A percentile compares a stretch with the other conserved stretches of the same genome.
These are phyloP conservation scores for Amyloporia xantha DNA, from an alignment of 768 basidiomycete species.

Conservation along the genomic window DNA sequence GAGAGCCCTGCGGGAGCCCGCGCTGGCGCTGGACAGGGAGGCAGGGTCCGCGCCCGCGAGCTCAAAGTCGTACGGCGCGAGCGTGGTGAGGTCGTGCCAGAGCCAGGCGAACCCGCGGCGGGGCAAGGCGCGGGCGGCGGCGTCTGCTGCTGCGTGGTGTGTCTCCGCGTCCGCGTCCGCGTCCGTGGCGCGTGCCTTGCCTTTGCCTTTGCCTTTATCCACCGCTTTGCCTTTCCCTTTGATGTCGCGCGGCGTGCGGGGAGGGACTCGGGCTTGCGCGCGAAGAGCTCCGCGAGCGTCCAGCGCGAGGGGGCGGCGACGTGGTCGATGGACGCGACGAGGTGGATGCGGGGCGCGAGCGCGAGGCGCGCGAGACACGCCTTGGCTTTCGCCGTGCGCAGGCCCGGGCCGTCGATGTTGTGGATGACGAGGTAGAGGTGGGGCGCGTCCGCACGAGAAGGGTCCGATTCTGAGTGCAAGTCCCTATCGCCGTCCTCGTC, in stretches of 20 bases:
- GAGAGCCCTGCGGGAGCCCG: slow-evolving; percentile 12
- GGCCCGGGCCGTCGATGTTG: slow-evolving; percentile 74
- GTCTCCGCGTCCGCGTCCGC: neutral
- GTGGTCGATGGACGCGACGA: slow-evolving; percentile 85
- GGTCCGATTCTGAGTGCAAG: no score
- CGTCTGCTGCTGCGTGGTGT: slow-evolving; percentile 7
- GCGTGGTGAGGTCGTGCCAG: slow-evolving; percentile 89
- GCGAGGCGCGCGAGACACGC: slow-evolving; percentile 69
- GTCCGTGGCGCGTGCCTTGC: slow-evolving; percentile 6
- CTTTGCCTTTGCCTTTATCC: slow-evolving; percentile 2
- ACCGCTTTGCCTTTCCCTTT: neutral
- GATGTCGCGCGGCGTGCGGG: neutral
- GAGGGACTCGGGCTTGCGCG: slow-evolving; percentile 25
- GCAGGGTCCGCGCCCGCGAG: slow-evolving; percentile 60
- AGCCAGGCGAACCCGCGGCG: slow-evolving; percentile 63
- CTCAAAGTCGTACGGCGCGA: slow-evolving; percentile 75
- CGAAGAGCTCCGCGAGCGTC: slow-evolving; percentile 31
- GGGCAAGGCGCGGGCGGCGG: slow-evolving; percentile 9
- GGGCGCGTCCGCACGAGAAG: no score
- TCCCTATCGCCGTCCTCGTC: slow-evolving; percentile 24
- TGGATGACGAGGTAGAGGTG: slow-evolving; percentile 79
- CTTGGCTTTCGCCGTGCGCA: slow-evolving; percentile 60
- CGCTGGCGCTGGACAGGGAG: slow-evolving; percentile 46
- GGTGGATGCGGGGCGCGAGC: slow-evolving; percentile 66
- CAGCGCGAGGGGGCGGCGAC: slow-evolving; percentile 80